Evolutionary conservation across 2,329 filamentous ascomycete genomes (phyloP).

Genomic region (Peltaster fructicola): DNA sequence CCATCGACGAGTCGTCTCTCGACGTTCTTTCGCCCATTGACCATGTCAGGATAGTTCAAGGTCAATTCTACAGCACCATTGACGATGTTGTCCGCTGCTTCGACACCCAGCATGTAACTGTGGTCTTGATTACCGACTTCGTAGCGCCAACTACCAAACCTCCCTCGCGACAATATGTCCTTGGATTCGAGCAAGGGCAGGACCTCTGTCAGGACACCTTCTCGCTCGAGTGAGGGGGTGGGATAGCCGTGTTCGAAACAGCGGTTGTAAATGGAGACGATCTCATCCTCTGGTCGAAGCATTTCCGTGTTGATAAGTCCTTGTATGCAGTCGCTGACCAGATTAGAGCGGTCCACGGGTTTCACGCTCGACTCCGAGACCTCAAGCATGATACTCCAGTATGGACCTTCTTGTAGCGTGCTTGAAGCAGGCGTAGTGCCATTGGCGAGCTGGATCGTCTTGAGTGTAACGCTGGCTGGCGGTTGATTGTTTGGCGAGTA

Average conservation of each 20-base stretch:
- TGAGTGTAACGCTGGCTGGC: constrained; percentile 60
- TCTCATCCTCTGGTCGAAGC: constrained; percentile 79
- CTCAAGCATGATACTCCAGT: constrained; percentile 99
- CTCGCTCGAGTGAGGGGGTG: constrained; percentile 84
- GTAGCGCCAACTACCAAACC: constrained; percentile 96
- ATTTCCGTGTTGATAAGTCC: constrained; percentile 96
- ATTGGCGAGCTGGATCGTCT: constrained; percentile 70
- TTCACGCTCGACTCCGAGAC: constrained; percentile 93
- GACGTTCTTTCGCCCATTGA: constrained; percentile 58
- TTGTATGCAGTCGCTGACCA: constrained; percentile 83
- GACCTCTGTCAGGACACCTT: constrained; percentile 81
- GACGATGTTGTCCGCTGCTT: constrained; percentile 79
- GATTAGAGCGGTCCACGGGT: constrained; percentile 69
- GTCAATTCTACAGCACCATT: constrained; percentile 82
- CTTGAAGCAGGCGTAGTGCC: constrained; percentile 61
- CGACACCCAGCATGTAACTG: constrained; percentile 92
- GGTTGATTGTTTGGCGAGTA: constrained; percentile 99
- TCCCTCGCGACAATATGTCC: constrained; percentile 88
- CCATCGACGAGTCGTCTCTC: constrained; percentile 46
- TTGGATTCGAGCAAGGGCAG: constrained; percentile 81
- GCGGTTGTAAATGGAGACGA: constrained; percentile 95
- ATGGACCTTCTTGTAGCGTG: constrained; percentile 70
- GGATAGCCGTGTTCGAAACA: constrained; percentile 97
- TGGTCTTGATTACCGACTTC: constrained; percentile 96
- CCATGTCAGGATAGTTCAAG: constrained; percentile 91